A percentile compares a stretch with the other conserved stretches of the same genome.
phyloP scores from a whole-genome alignment of 2,329 filamentous ascomycete genomes.

The Penicillium hesseltinei region DNA sequence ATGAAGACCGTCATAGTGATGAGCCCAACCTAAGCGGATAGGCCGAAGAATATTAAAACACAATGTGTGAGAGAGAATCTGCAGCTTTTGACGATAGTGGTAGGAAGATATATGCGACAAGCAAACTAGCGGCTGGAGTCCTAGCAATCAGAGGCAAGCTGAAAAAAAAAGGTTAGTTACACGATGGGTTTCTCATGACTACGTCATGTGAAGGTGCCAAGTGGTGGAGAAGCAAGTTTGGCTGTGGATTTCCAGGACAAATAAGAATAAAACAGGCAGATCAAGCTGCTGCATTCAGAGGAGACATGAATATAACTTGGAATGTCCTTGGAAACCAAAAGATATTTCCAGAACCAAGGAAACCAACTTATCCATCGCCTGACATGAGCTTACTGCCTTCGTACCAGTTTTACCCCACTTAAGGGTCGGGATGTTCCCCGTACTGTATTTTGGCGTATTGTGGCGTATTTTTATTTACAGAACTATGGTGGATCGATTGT shows the following conservation, averaged over 20 bases:
- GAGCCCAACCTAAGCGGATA: constrained; percentile 9
- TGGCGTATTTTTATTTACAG: constrained; percentile 10
- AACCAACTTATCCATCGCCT: background rate
- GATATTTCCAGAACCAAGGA: background rate
- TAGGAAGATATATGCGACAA: background rate
- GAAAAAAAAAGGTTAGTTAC: constrained; percentile 15
- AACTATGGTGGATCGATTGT: constrained; percentile 1
- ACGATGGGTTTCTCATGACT: constrained; percentile 30
- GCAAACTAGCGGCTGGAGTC: background rate
- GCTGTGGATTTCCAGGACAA: background rate
- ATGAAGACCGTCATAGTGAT: constrained; percentile 59
- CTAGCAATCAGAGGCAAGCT: constrained; percentile 1
- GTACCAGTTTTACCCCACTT: constrained; percentile 6
- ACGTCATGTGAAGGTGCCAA: constrained; percentile 34
- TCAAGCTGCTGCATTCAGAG: background rate
- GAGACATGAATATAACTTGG: background rate
- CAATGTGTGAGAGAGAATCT: background rate
- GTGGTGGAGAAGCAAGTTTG: constrained; percentile 7
- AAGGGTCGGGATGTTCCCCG: background rate
- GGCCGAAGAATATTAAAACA: constrained; percentile 7
- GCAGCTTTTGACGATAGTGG: background rate
- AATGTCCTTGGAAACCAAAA: background rate
- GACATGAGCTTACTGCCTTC: background rate
- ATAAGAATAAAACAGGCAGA: background rate
- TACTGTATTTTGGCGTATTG: constrained; percentile 10